Evolutionary conservation across 2,329 filamentous ascomycete species (phyloP).

Genomic region (Capronia americana): DNA sequence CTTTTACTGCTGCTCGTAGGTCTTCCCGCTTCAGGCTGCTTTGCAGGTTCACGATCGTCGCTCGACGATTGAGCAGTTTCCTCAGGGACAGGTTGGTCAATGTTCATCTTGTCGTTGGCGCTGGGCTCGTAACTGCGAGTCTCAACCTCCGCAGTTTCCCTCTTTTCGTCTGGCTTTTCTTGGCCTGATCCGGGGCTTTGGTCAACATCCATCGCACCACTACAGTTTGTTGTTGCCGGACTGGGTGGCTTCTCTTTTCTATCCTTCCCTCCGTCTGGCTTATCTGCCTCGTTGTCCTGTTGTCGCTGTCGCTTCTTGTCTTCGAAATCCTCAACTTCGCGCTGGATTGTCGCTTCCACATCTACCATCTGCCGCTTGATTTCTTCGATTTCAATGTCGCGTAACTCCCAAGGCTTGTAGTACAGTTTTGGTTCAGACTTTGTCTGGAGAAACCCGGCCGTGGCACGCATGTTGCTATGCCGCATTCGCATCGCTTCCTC

Average conservation of each 20-base stretch:
- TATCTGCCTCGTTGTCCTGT: conserved; percentile 14
- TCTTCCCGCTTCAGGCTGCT: conserved; percentile 41
- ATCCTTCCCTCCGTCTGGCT: conserved; percentile 20
- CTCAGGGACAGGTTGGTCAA: background rate
- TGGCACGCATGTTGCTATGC: conserved; percentile 73
- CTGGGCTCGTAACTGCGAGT: background rate
- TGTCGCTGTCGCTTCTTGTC: conserved; percentile 42
- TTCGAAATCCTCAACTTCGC: conserved; percentile 70
- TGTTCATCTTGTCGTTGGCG: background rate
- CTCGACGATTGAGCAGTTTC: conserved; percentile 39
- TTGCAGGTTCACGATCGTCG: conserved; percentile 42
- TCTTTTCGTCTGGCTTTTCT: conserved; percentile 5
- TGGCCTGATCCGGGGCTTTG: background rate
- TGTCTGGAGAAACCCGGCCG: conserved; percentile 76
- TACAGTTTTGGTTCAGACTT: conserved; percentile 76
- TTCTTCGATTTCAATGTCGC: conserved; percentile 69
- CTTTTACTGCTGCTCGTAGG: conserved; percentile 32
- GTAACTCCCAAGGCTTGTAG: conserved; percentile 83
- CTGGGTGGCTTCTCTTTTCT: conserved; percentile 8
- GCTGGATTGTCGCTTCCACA: conserved; percentile 67
- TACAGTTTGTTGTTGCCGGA: background rate
- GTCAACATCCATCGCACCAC: background rate
- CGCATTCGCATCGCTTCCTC: conserved; percentile 63
- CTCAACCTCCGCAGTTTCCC: background rate
- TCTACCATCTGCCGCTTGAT: conserved; percentile 75